phyloP scores from a whole-genome alignment of 768 basidiomycete species.

The Cyclocybe aegerita region DNA sequence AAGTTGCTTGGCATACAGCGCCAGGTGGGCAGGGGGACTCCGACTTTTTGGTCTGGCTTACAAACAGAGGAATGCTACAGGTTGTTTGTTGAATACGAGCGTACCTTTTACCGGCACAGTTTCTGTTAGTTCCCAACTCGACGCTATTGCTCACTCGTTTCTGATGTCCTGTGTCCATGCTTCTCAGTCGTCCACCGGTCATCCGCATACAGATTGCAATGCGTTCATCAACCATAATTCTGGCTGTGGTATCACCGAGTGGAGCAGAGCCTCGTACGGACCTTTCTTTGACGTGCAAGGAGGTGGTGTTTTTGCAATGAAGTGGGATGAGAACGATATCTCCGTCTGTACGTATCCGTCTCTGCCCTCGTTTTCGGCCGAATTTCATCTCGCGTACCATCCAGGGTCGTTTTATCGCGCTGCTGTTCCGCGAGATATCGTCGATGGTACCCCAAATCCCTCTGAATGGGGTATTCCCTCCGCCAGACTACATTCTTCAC shows the following conservation, averaged over 20 bases:
- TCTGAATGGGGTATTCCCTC: slow-evolving; percentile 68
- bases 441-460: slow-evolving; percentile 60
- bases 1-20: slow-evolving; percentile 78
- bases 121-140: slow-evolving; percentile 43
- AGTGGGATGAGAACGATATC: slow-evolving; percentile 80
- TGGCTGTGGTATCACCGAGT: slow-evolving; percentile 78
- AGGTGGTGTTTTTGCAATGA: slow-evolving; percentile 88
- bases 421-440: slow-evolving; percentile 69
- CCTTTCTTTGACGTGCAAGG: slow-evolving; percentile 76
- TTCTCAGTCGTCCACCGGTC: slow-evolving; percentile 31
- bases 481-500: slow-evolving; percentile 51
- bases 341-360: slow-evolving; percentile 61
- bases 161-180: neutral
- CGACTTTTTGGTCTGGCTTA: neutral
- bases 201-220: slow-evolving; percentile 55
- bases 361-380: neutral
- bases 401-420: slow-evolving; percentile 83
- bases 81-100: slow-evolving; percentile 55
- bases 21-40: slow-evolving; percentile 40
- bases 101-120: slow-evolving; percentile 63
- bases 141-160: neutral
- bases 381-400: neutral
- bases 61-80: slow-evolving; percentile 23
- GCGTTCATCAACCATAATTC: slow-evolving; percentile 53
- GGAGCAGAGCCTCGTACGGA: slow-evolving; percentile 83